Evolutionary conservation across 1,139 yeast species (phyloP).

Genomic region (Geotrichum citri-aurantii): DNA sequence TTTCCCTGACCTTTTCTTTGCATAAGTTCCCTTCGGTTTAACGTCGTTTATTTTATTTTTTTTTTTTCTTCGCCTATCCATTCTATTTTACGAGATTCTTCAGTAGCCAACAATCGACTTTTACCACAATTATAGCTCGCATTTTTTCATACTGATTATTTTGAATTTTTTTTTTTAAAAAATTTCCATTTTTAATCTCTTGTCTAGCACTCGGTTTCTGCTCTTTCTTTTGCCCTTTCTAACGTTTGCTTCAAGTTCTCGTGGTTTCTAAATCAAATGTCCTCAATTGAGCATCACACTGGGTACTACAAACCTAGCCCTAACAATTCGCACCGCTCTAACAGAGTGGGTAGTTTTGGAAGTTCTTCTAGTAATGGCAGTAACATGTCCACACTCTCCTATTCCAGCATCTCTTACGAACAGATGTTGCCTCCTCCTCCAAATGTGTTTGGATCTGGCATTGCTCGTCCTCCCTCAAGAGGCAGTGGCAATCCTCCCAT

Average conservation of each 20-base stretch:
- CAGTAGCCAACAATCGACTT: not conserved
- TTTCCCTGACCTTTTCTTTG: not conserved
- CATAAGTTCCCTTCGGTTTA: not conserved
- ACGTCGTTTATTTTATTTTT: not conserved
- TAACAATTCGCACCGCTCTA: not conserved
- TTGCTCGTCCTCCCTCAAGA: slow-evolving; percentile 4
- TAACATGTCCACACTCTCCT: not conserved
- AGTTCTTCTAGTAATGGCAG: slow-evolving; percentile 4
- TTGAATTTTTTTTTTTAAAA: too few species aligned
- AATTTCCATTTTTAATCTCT: not conserved
- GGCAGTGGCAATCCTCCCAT: not conserved
- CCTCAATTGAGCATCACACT: slow-evolving; percentile 4
- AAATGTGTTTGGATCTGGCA: slow-evolving; percentile 3
- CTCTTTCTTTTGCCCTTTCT: not conserved
- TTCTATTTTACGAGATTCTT: not conserved
- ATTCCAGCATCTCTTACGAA: not conserved
- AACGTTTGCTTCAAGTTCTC: not conserved
- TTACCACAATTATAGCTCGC: too few species aligned
- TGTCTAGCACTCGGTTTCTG: not conserved
- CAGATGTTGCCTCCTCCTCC: slow-evolving; percentile 13
- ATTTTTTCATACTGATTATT: too few species aligned
- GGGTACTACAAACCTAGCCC: slow-evolving; percentile 4
- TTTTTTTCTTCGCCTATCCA: not conserved
- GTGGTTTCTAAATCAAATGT: slow-evolving; percentile 2
- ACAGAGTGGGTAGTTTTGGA: slow-evolving; percentile 9